phyloP scores from a whole-genome alignment of 2,329 filamentous ascomycete genomes.

The Didymella pomorum region DNA sequence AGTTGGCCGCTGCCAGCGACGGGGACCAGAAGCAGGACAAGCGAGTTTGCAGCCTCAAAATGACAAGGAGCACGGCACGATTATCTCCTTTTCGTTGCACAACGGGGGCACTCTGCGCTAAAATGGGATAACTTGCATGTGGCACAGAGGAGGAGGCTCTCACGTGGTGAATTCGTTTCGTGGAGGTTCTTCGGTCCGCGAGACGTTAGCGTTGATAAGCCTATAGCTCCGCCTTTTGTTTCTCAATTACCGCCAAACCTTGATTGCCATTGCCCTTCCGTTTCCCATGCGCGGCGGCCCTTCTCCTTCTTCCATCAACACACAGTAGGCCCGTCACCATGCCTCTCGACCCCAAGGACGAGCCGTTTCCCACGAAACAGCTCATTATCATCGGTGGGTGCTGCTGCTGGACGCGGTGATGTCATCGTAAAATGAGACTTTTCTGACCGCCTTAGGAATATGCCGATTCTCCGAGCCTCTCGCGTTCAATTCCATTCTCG shows the following conservation, averaged over 20 bases:
- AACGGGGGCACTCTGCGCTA: constrained; percentile 18
- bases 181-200: constrained; percentile 21
- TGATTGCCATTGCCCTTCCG: constrained; percentile 21
- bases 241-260: constrained; percentile 21
- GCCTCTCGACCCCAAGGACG: constrained; percentile 45
- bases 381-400: constrained; percentile 54
- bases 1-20: constrained; percentile 10
- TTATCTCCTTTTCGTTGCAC: constrained; percentile 22
- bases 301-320: constrained; percentile 18
- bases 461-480: constrained; percentile 93
- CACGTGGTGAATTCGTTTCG: constrained; percentile 22
- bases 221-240: constrained; percentile 21
- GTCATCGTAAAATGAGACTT: constrained; percentile 26
- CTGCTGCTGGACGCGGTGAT: constrained; percentile 18
- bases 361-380: constrained; percentile 57
- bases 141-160: constrained; percentile 22
- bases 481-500: constrained; percentile 92
- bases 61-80: constrained; percentile 22
- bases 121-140: constrained; percentile 29
- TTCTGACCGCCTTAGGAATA: constrained; percentile 68
- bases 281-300: constrained; percentile 27
- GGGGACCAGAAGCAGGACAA: constrained; percentile 21
- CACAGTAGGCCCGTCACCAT: constrained; percentile 33
- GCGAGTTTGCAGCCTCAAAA: constrained; percentile 21
- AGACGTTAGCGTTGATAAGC: constrained; percentile 23